A percentile compares a stretch with the other conserved stretches of the same genome.
Conservation (phyloP, 148 eudicot genomes). For the Pharnaceum exiguum region DNA sequence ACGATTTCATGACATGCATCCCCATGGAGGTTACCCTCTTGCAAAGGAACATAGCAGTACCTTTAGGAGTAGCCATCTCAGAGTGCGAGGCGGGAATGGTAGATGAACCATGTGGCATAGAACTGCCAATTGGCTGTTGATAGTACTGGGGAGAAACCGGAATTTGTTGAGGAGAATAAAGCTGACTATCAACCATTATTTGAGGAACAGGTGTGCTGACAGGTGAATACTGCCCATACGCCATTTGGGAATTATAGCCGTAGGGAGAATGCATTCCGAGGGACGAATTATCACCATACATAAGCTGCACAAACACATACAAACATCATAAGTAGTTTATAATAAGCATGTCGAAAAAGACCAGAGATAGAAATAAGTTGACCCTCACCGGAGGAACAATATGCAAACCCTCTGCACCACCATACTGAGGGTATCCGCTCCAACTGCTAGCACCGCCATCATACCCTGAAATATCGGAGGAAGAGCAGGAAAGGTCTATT, state of each 20-base stretch:
- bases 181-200: constrained; percentile 78
- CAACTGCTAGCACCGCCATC: constrained; percentile 57
- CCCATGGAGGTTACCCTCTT: too few species aligned
- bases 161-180: constrained; percentile 78
- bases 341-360: neutral
- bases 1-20: too few species aligned
- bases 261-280: constrained; percentile 69
- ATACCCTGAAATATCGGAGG: constrained; percentile 48
- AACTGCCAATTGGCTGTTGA: constrained; percentile 66
- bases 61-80: constrained; percentile 60
- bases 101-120: constrained; percentile 66
- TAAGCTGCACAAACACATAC: constrained; percentile 36
- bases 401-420: constrained; percentile 73
- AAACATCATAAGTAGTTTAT: neutral
- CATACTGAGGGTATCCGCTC: constrained; percentile 80
- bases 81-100: constrained; percentile 59
- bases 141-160: constrained; percentile 71
- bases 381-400: constrained; percentile 84
- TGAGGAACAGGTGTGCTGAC: constrained; percentile 79
- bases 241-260: constrained; percentile 76
- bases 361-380: neutral
- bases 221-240: constrained; percentile 90
- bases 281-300: constrained; percentile 74
- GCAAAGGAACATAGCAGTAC: constrained; percentile 24
- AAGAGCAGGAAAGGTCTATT: neutral